These are phyloP conservation scores for Cladosporium sp. DNA, from an alignment of 2,329 filamentous ascomycete genomes.

Conservation along the genomic window DNA sequence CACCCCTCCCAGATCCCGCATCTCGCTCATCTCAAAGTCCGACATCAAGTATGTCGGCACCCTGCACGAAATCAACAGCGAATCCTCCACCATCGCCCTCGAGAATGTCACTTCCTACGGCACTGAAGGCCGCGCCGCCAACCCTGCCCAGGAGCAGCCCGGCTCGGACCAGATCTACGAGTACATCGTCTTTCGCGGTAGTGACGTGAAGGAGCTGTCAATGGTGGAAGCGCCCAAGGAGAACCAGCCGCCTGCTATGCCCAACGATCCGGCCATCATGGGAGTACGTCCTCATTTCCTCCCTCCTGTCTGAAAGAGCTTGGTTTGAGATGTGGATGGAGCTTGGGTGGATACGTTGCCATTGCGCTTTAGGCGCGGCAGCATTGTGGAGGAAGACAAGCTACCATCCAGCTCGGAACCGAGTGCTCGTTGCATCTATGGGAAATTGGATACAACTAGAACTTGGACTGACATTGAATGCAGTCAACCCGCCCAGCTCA, in stretches of 20 bases:
- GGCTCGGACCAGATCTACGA: constrained; percentile 90
- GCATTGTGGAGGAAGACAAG: constrained; percentile 91
- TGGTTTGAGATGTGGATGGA: constrained; percentile 71
- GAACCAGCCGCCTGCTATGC: constrained; percentile 74
- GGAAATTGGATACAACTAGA: background rate
- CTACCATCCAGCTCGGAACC: constrained; percentile 99
- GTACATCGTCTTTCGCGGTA: constrained; percentile 97
- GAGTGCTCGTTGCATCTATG: background rate
- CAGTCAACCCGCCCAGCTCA: constrained; percentile 35
- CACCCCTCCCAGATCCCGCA: constrained; percentile 68
- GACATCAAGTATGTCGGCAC: constrained; percentile 96
- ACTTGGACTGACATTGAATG: constrained; percentile 19
- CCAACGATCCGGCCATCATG: constrained; percentile 94
- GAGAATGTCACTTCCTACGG: constrained; percentile 95
- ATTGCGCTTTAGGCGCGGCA: constrained; percentile 85
- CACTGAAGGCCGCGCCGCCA: constrained; percentile 83
- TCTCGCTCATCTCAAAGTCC: constrained; percentile 95
- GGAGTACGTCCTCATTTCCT: constrained; percentile 59
- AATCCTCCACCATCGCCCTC: constrained; percentile 92
- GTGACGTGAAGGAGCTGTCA: constrained; percentile 95
- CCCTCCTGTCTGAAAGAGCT: constrained; percentile 25
- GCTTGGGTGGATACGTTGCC: constrained; percentile 32
- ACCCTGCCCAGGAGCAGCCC: constrained; percentile 78
- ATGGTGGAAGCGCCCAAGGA: constrained; percentile 77
- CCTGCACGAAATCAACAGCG: constrained; percentile 96